Conservation (phyloP, 2,329 filamentous ascomycete species). For the Trichoderma guizhouense region DNA sequence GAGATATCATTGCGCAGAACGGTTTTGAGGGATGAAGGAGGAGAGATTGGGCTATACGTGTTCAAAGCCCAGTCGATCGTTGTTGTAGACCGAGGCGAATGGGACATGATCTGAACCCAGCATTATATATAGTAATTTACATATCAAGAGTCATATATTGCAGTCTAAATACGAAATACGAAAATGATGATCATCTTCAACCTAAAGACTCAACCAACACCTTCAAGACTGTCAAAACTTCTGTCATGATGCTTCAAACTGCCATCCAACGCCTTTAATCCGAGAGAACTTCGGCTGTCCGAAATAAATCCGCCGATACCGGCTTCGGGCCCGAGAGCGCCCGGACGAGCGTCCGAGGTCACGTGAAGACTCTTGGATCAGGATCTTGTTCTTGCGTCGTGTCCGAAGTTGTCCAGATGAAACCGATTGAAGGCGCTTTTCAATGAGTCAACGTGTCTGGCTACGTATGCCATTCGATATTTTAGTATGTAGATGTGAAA, state of each 20-base stretch:
- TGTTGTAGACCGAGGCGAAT: not conserved
- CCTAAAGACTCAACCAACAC: not conserved
- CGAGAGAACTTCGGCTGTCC: conserved; percentile 9
- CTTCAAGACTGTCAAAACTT: not conserved
- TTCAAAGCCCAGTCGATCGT: not conserved
- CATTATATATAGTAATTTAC: not conserved
- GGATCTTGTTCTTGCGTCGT: not conserved
- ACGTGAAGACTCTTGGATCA: not conserved
- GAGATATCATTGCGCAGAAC: not conserved
- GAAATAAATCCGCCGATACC: not conserved
- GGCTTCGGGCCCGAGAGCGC: conserved; percentile 8
- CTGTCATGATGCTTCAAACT: not conserved
- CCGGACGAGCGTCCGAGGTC: not conserved
- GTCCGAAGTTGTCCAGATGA: not conserved
- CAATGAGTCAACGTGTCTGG: not conserved
- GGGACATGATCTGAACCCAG: too few relatives aligned
- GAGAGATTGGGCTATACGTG: not conserved
- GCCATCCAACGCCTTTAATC: not conserved
- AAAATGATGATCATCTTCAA: not conserved
- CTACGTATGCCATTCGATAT: not conserved
- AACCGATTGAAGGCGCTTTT: not conserved
- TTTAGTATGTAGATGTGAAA: not conserved
- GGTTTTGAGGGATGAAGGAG: not conserved
- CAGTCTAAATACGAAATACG: not conserved
- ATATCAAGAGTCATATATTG: not conserved